Evolutionary conservation across 148 eudicot genomes (phyloP), one percentile per base, ranked within the genome.

Genomic region (Cornus florida): DNA sequence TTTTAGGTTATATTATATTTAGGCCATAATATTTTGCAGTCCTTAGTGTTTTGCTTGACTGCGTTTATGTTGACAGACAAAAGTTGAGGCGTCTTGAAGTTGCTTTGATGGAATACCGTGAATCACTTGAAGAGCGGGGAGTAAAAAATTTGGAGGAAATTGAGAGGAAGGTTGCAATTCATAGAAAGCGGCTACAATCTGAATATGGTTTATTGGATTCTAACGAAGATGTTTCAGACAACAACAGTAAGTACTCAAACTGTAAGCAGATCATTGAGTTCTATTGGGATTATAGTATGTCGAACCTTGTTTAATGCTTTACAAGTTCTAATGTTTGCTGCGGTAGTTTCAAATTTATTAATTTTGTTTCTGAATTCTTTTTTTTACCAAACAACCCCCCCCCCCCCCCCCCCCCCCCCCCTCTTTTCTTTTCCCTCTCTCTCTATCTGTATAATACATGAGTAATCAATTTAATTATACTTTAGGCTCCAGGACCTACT

Each of bases 41-140:
- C 66, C 3, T 28, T 57, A 17, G 64, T 62, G 66, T 17, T 13
- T 57, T 62, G 10, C 41, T 53, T 82, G 73, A 71, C 70, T 73
- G 67, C 31, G 70, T 74, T 31, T 67, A 5, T 67, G 19, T 79
- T 64, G 78, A 71, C 86, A 95, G 98, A 71, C 98, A 93, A 89
- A 93, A 93, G 71, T 77, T 96, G 85, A 92, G 99, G 77, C 92
- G 89, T 28, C 83, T 96, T 70, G 99, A 96, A 86, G 99, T 93
- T 85, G 95, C 92, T 38, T 72, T 93, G 87, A 96, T 96, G 77
- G 98, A 93, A 89, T 93, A 93, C 78, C 98, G 95, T 71, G 99
- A 93, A 87, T 85, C 89, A 69, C 91, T 96, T 68, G 99, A 96
- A 85, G 98, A 96, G 59, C 77, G 83, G 33, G 97, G 97, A 72